Conservation (phyloP, 805 yeast species). For the Helenozyma rhizophorensis region DNA sequence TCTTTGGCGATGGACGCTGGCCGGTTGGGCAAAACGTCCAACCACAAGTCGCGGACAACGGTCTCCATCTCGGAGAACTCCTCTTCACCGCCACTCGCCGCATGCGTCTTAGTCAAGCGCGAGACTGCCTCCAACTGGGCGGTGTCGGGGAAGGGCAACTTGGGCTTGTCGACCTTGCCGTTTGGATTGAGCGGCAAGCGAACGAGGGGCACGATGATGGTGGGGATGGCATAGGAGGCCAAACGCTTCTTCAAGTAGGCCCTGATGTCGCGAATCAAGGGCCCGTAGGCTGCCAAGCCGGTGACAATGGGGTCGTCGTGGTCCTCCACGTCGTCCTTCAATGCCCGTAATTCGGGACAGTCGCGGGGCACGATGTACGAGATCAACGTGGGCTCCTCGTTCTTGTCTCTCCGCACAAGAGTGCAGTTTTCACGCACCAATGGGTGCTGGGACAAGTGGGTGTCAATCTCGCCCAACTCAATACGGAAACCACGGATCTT, state of each 20-base stretch:
- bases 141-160: constrained; percentile 89
- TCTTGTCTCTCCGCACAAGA: constrained; percentile 84
- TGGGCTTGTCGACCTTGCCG: constrained; percentile 97
- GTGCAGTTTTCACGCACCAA: constrained; percentile 90
- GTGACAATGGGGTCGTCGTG: constrained; percentile 62
- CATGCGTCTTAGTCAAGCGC: constrained; percentile 31
- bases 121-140: constrained; percentile 81
- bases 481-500: constrained; percentile 98
- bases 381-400: constrained; percentile 86
- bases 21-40: constrained; percentile 73
- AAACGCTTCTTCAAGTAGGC: constrained; percentile 75
- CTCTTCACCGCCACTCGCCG: constrained; percentile 41
- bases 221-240: constrained; percentile 91
- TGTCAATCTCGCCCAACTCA: constrained; percentile 96
- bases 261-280: constrained; percentile 75
- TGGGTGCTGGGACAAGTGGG: constrained; percentile 92
- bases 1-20: constrained; percentile 73
- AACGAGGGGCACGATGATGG: constrained; percentile 81
- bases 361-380: constrained; percentile 83
- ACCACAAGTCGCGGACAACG: constrained; percentile 78
- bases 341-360: constrained; percentile 40
- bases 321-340: constrained; percentile 46
- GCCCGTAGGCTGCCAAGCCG: constrained; percentile 73
- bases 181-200: constrained; percentile 93
- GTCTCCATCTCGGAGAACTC: constrained; percentile 60